Percentiles rank a stretch among this genome's conserved stretches.
These are phyloP conservation scores for Pyricularia sp. DNA, from an alignment of 2,329 filamentous ascomycete species.

Conservation along the genomic window DNA sequence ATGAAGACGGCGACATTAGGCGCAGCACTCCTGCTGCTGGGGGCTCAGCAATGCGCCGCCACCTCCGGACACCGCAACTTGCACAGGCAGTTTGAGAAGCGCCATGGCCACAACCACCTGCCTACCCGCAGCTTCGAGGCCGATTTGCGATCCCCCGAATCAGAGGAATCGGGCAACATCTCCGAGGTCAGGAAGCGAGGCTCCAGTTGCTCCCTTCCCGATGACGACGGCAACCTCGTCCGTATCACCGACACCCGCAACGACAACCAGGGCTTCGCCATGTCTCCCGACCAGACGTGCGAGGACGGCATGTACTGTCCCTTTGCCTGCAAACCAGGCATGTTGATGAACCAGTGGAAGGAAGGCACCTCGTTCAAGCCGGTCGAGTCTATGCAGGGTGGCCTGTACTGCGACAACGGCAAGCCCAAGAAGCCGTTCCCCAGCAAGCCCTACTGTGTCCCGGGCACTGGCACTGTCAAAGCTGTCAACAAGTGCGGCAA, in stretches of 20 bases:
- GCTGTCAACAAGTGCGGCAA: slow-evolving; percentile 57
- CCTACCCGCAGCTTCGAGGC: not conserved
- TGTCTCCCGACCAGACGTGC: slow-evolving; percentile 67
- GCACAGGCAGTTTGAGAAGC: slow-evolving; percentile 20
- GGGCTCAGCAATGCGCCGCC: slow-evolving; percentile 27
- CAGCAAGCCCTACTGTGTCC: slow-evolving; percentile 57
- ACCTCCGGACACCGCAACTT: slow-evolving; percentile 27
- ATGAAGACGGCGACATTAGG: slow-evolving; percentile 47
- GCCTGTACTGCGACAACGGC: slow-evolving; percentile 63
- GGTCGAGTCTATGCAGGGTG: slow-evolving; percentile 67
- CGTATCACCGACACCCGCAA: slow-evolving; percentile 49
- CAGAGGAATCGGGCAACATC: not conserved
- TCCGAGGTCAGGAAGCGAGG: slow-evolving; percentile 4
- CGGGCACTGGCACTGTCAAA: slow-evolving; percentile 55
- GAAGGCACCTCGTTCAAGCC: slow-evolving; percentile 59
- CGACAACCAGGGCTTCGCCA: slow-evolving; percentile 67
- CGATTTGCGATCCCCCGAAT: not conserved
- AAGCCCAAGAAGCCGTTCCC: slow-evolving; percentile 61
- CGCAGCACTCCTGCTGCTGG: slow-evolving; percentile 37
- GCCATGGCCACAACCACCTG: slow-evolving; percentile 23
- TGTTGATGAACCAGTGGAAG: slow-evolving; percentile 75
- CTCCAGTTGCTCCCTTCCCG: slow-evolving; percentile 51
- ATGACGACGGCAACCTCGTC: slow-evolving; percentile 52
- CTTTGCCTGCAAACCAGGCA: slow-evolving; percentile 65
- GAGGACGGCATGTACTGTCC: slow-evolving; percentile 62